These are phyloP conservation scores for Penicillium sp. DNA, from an alignment of 2,329 filamentous ascomycete species.

Conservation along the genomic window DNA sequence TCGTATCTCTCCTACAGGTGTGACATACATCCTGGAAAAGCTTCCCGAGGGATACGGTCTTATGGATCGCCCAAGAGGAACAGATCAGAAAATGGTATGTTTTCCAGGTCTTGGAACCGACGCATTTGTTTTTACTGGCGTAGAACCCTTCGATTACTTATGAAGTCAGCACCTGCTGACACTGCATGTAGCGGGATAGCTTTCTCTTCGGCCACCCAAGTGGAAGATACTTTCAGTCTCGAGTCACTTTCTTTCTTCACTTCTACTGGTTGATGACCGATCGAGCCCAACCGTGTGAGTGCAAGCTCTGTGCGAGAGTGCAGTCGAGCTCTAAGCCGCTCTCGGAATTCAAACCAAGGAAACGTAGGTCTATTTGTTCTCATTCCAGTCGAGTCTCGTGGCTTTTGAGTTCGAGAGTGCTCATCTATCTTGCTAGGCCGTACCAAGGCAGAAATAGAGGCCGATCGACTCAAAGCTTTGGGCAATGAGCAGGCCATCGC, in stretches of 20 bases:
- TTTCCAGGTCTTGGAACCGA: background rate
- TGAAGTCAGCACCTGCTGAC: constrained; percentile 1
- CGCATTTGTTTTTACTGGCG: background rate
- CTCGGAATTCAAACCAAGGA: background rate
- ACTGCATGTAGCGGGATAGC: constrained; percentile 41
- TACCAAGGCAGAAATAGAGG: constrained; percentile 7
- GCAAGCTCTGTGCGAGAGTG: constrained; percentile 42
- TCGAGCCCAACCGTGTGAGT: constrained; percentile 42
- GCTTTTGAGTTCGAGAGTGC: background rate
- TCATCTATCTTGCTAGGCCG: constrained; percentile 5
- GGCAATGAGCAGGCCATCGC: background rate
- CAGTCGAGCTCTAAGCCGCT: background rate
- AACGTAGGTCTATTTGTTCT: background rate
- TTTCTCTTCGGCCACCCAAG: constrained; percentile 54
- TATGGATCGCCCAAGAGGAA: constrained; percentile 45
- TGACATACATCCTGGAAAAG: constrained; percentile 46
- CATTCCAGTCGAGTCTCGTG: background rate
- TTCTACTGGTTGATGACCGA: constrained; percentile 52
- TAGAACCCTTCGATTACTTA: background rate
- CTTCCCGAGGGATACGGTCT: constrained; percentile 52
- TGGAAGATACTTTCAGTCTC: constrained; percentile 48
- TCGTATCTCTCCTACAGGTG: constrained; percentile 23
- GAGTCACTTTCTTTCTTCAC: constrained; percentile 51
- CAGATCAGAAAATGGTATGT: constrained; percentile 31
- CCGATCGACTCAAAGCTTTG: background rate